phyloP scores from a whole-genome alignment of 148 eudicot genomes.

The Chenopodium album region DNA sequence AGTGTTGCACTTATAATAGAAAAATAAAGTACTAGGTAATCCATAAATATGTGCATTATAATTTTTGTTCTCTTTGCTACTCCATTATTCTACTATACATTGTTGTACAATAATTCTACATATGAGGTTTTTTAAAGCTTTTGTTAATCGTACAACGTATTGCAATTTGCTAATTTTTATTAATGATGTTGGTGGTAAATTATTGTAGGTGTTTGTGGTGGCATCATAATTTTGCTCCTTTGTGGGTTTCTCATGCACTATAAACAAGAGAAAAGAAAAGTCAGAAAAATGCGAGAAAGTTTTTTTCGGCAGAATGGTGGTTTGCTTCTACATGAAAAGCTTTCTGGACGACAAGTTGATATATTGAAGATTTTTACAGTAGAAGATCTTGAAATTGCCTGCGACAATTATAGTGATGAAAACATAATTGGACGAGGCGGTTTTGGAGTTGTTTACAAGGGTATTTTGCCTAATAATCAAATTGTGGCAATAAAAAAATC shows the following conservation, averaged over 20 bases:
- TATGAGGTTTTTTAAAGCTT: too few species aligned
- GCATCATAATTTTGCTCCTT: conserved; percentile 15
- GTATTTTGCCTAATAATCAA: neutral
- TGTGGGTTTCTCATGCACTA: conserved; percentile 8
- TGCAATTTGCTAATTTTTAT: too few species aligned
- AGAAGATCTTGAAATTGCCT: conserved; percentile 20
- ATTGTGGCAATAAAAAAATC: conserved; percentile 17
- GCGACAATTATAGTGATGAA: neutral
- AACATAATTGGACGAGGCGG: too few species aligned
- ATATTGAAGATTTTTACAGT: conserved; percentile 20
- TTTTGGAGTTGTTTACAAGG: too few species aligned
- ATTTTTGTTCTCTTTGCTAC: too few species aligned
- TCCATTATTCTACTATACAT: too few species aligned
- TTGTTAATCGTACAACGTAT: too few species aligned
- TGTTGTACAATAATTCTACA: too few species aligned
- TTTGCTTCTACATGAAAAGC: conserved; percentile 10
- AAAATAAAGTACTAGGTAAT: too few species aligned
- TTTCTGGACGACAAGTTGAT: conserved; percentile 19
- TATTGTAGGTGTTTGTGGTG: conserved; percentile 18
- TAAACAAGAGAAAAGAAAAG: conserved; percentile 2
- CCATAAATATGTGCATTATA: too few species aligned
- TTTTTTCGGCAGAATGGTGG: conserved; percentile 14
- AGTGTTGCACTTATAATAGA: too few species aligned
- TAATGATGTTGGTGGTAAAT: too few species aligned
- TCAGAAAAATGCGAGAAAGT: conserved; percentile 10